A percentile compares a stretch with the other conserved stretches of the same genome.
Conservation (phyloP, 345 rosid genomes). For the Heritiera fomes region DNA sequence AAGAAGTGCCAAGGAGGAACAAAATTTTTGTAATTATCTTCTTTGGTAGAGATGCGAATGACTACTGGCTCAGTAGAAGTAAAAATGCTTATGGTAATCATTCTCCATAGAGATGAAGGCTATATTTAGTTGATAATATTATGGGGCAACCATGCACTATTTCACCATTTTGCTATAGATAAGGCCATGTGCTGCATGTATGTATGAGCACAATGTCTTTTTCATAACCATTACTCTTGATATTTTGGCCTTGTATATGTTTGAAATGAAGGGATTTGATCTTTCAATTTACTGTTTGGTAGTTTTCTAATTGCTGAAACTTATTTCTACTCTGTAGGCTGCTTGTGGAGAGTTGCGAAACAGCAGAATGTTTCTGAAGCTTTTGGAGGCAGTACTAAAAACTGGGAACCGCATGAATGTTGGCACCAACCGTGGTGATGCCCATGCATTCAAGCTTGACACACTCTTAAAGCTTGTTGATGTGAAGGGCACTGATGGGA, state of each 20-base stretch:
- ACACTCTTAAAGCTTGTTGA: slow-evolving; percentile 87
- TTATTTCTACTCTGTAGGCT: slow-evolving; percentile 43
- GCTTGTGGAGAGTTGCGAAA: slow-evolving; percentile 77
- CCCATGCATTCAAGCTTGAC: slow-evolving; percentile 95
- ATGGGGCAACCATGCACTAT: neutral
- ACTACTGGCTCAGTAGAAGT: neutral
- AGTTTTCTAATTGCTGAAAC: slow-evolving; percentile 15
- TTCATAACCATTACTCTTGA: neutral
- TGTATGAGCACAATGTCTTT: neutral
- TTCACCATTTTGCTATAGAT: neutral
- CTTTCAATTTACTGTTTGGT: neutral
- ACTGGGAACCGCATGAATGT: slow-evolving; percentile 95
- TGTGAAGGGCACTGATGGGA: slow-evolving; percentile 85
- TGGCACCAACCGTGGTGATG: slow-evolving; percentile 92
- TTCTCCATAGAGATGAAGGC: neutral
- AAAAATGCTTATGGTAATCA: neutral
- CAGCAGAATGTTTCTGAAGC: slow-evolving; percentile 84
- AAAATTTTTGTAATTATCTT: neutral
- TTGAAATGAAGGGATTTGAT: neutral
- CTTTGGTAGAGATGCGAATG: neutral
- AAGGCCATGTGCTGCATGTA: neutral
- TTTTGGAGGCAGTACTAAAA: slow-evolving; percentile 88
- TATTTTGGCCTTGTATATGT: neutral
- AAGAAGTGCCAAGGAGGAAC: neutral
- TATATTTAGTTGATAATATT: neutral